phyloP scores from a whole-genome alignment of 768 basidiomycete genomes.

The Chalciporus sphaerocephalus region DNA sequence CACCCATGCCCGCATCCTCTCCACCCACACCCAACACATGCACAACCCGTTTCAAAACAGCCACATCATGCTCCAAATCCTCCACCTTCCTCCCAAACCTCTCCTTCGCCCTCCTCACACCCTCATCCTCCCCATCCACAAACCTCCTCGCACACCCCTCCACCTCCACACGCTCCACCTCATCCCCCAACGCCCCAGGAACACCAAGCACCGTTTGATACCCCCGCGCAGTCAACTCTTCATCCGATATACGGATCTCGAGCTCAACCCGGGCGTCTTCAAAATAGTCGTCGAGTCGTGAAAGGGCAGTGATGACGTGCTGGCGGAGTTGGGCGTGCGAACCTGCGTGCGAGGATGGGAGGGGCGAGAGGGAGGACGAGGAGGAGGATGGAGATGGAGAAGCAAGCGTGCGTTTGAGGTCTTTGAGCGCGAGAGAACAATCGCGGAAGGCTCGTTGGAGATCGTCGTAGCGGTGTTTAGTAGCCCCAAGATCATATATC shows the following conservation, averaged over 20 bases:
- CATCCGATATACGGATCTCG: constrained; percentile 74
- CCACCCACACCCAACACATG: constrained; percentile 35
- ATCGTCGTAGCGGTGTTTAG: constrained; percentile 53
- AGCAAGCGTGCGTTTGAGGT: constrained; percentile 38
- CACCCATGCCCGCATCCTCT: neutral
- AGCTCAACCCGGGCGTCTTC: constrained; percentile 81
- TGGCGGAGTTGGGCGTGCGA: neutral
- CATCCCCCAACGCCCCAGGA: constrained; percentile 39
- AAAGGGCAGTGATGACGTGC: constrained; percentile 48
- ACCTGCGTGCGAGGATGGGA: constrained; percentile 1
- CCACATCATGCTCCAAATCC: constrained; percentile 75
- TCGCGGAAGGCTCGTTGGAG: constrained; percentile 63
- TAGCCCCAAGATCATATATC: constrained; percentile 41
- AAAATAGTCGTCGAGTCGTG: constrained; percentile 65
- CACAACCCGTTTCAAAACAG: constrained; percentile 55
- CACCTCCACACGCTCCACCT: constrained; percentile 34
- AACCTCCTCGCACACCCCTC: constrained; percentile 47
- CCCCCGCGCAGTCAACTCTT: constrained; percentile 57
- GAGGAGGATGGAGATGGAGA: constrained; percentile 7
- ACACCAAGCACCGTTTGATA: constrained; percentile 66
- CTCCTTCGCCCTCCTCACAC: constrained; percentile 36
- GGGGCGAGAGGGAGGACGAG: constrained; percentile 8
- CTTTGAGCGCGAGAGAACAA: constrained; percentile 63
- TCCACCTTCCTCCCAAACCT: constrained; percentile 58
- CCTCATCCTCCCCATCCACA: constrained; percentile 18